Evolutionary conservation across 306 rosid genomes (phyloP).

Genomic region (Cajanus cajan): DNA sequence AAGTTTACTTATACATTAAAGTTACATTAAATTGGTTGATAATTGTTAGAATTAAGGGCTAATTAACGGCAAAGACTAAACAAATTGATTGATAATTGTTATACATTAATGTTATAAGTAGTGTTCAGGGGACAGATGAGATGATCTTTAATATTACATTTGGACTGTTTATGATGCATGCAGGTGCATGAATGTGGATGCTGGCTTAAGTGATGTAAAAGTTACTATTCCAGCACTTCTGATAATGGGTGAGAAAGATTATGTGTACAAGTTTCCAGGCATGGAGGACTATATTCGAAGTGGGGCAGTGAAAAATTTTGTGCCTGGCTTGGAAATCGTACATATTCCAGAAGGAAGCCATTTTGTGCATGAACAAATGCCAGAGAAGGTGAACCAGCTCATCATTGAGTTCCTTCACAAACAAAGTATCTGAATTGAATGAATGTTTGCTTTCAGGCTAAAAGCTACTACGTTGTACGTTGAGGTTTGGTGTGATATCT

Average conservation of each 20-base stretch:
- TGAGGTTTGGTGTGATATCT: background rate
- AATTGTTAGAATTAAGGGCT: background rate
- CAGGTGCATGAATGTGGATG: conserved; percentile 36
- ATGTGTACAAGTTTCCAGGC: conserved; percentile 46
- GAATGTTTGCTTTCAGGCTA: background rate
- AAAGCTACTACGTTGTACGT: background rate
- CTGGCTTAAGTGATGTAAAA: conserved; percentile 43
- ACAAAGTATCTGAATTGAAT: conserved; percentile 36
- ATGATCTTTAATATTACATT: background rate
- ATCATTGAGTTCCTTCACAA: conserved; percentile 46
- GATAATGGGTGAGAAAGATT: conserved; percentile 57
- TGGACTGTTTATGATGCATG: background rate
- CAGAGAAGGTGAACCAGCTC: conserved; percentile 49
- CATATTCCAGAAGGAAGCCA: conserved; percentile 50
- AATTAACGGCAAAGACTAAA: background rate
- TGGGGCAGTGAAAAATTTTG: conserved; percentile 47
- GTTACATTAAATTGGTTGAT: background rate
- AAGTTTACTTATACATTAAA: background rate
- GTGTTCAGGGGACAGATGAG: background rate
- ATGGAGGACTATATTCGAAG: conserved; percentile 48
- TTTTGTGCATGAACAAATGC: conserved; percentile 53
- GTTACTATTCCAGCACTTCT: conserved; percentile 38
- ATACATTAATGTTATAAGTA: background rate
- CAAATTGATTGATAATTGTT: background rate
- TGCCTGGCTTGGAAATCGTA: conserved; percentile 47